Conservation (phyloP, 2,329 filamentous ascomycete genomes). For the Claviceps capensis region DNA sequence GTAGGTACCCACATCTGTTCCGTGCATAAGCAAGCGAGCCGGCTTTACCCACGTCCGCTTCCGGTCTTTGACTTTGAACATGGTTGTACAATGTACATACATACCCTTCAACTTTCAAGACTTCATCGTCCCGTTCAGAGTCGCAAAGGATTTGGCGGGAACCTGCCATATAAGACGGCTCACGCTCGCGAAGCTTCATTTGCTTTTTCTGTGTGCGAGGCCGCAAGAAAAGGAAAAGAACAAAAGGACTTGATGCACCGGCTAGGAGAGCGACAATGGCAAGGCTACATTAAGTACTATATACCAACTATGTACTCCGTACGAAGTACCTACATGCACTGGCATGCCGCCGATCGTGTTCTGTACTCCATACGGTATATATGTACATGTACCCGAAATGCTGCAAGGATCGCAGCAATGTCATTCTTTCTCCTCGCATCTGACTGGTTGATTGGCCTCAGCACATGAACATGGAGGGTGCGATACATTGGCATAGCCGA, state of each 20-base stretch:
- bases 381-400: no score
- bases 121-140: no score
- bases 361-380: no score
- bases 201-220: neutral
- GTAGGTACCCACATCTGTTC: neutral
- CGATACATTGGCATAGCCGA: neutral
- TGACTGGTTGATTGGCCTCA: slow-evolving; percentile 5
- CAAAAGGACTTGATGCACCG: neutral
- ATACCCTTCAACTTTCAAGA: no score
- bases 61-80: neutral
- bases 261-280: neutral
- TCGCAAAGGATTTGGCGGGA: no score
- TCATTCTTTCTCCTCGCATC: neutral
- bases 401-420: slow-evolving; percentile 1
- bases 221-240: neutral
- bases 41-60: neutral
- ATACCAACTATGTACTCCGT: no score
- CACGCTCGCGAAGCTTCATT: neutral
- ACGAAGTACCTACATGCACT: no score
- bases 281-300: no score
- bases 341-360: no score
- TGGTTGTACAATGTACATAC: no score
- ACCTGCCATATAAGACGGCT: neutral
- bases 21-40: neutral
- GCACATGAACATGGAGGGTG: neutral